Evolutionary conservation across 805 yeast species (phyloP).

Genomic region (Starmerella asiatica): DNA sequence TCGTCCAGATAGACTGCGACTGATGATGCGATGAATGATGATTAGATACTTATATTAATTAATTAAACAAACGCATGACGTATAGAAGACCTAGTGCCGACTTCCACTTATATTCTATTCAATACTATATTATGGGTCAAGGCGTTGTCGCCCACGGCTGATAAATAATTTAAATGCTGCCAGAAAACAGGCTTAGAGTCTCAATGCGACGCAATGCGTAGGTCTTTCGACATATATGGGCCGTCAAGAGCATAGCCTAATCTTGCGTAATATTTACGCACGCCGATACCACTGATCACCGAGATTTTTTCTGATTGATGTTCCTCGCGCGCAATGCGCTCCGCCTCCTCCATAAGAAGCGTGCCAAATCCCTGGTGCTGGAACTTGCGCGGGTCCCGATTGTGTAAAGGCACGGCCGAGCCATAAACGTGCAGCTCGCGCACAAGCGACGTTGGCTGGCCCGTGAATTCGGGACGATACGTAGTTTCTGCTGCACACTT

Average conservation of each 20-base stretch:
- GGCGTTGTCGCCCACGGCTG: no score
- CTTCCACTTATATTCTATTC: no score
- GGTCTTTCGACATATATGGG: constrained; percentile 82
- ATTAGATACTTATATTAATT: no score
- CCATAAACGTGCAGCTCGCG: constrained; percentile 96
- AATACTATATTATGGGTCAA: no score
- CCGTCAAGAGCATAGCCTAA: constrained; percentile 89
- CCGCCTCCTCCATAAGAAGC: constrained; percentile 95
- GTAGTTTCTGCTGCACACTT: constrained; percentile 82
- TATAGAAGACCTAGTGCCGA: no score
- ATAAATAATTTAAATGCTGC: constrained; percentile 1
- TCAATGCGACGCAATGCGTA: no score
- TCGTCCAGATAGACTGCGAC: constrained; percentile 24
- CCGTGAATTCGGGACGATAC: constrained; percentile 72
- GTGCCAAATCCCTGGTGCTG: constrained; percentile 99
- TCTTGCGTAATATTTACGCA: constrained; percentile 84
- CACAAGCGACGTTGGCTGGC: constrained; percentile 83
- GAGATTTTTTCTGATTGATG: constrained; percentile 85
- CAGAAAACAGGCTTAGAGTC: no score
- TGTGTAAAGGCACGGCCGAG: constrained; percentile 89
- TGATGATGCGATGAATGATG: no score
- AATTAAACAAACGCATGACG: no score
- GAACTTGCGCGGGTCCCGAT: constrained; percentile 92
- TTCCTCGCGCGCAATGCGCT: constrained; percentile 84
- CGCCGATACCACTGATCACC: constrained; percentile 96